These are phyloP conservation scores for Durio zibethinus DNA, from an alignment of 345 rosid genomes.

Conservation along the genomic window DNA sequence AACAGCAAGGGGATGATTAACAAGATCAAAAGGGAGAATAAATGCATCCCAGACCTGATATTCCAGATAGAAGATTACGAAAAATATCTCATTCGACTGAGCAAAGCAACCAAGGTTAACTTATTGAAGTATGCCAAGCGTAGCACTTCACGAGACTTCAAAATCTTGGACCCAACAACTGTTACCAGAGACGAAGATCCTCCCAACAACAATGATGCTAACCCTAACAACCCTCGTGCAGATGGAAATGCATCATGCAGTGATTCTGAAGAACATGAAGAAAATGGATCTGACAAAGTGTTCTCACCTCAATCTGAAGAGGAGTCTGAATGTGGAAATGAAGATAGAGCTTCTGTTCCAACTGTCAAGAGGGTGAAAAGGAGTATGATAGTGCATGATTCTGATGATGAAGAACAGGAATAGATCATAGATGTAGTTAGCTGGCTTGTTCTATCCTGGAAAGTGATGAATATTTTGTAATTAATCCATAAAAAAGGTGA, in stretches of 20 bases:
- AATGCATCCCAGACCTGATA: slow-evolving; percentile 77
- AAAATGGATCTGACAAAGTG: slow-evolving; percentile 26
- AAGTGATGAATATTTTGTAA: background rate
- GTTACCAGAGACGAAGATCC: slow-evolving; percentile 29
- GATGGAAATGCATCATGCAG: slow-evolving; percentile 31
- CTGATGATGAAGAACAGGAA: slow-evolving; percentile 43
- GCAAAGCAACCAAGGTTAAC: slow-evolving; percentile 69
- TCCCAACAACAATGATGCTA: slow-evolving; percentile 26
- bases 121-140: slow-evolving; percentile 80
- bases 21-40: slow-evolving; percentile 87
- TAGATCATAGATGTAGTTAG: background rate
- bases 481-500: background rate
- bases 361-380: slow-evolving; percentile 39
- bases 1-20: slow-evolving; percentile 52
- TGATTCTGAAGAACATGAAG: slow-evolving; percentile 36
- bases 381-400: slow-evolving; percentile 48
- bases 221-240: slow-evolving; percentile 12
- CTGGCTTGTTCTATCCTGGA: background rate
- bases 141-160: slow-evolving; percentile 79
- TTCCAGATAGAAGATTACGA: slow-evolving; percentile 85
- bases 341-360: slow-evolving; percentile 28
- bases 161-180: slow-evolving; percentile 45
- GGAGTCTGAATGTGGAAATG: slow-evolving; percentile 37
- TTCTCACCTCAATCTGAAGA: slow-evolving; percentile 26
- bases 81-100: slow-evolving; percentile 67